Conservation (phyloP, 768 basidiomycete species). For the Tulasnella sp. region DNA sequence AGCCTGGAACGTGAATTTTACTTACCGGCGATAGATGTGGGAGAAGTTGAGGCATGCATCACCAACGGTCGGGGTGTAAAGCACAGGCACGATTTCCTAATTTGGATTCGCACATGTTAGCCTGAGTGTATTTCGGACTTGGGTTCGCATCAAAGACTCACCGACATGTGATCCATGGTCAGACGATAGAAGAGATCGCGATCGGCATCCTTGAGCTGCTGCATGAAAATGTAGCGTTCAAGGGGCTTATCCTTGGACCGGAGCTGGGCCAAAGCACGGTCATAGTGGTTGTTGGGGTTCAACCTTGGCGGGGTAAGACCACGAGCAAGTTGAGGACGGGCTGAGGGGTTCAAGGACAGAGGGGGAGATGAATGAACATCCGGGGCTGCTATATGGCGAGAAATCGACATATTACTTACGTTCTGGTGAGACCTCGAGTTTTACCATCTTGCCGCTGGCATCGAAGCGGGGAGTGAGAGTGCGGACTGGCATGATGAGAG, state of each 20-base stretch:
- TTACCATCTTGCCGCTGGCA: constrained; percentile 59
- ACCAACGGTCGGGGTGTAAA: constrained; percentile 91
- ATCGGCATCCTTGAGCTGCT: constrained; percentile 68
- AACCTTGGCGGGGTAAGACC: constrained; percentile 63
- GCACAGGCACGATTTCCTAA: constrained; percentile 67
- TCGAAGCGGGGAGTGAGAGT: constrained; percentile 68
- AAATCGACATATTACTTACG: constrained; percentile 45
- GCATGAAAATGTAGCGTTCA: constrained; percentile 84
- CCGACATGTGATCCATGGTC: constrained; percentile 66
- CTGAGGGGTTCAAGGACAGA: constrained; percentile 35
- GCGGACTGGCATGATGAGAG: constrained; percentile 27
- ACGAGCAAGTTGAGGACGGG: constrained; percentile 45
- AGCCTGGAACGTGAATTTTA: neutral
- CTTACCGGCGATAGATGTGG: constrained; percentile 59
- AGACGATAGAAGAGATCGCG: constrained; percentile 73
- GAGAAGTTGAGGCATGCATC: constrained; percentile 85
- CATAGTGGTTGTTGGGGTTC: constrained; percentile 50
- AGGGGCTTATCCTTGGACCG: constrained; percentile 69
- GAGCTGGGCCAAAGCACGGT: constrained; percentile 64
- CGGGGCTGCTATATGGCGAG: neutral
- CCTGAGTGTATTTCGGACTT: neutral
- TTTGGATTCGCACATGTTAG: neutral
- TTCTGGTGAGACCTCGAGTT: constrained; percentile 55
- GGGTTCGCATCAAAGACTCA: constrained; percentile 36
- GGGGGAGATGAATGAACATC: constrained; percentile 8